phyloP scores from a whole-genome alignment of 1,284 basidiomycete genomes.

The Boletus semigastroideus region DNA sequence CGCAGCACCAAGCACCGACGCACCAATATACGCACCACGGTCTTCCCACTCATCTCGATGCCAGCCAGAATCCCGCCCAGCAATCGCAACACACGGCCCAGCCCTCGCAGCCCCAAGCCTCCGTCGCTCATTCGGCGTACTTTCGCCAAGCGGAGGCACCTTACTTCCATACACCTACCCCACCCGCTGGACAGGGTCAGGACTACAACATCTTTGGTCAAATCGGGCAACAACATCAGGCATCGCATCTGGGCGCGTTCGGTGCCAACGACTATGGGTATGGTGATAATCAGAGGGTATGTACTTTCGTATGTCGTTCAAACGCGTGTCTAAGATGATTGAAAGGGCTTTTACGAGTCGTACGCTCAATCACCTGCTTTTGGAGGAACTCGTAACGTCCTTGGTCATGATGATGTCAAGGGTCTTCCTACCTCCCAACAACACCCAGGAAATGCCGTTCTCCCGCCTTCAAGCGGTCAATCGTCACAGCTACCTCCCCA shows the following conservation, averaged over 20 bases:
- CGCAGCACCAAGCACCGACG: slow-evolving; percentile 42
- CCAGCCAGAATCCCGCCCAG: slow-evolving; percentile 43
- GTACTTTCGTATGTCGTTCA: slow-evolving; percentile 4
- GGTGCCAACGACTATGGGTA: slow-evolving; percentile 64
- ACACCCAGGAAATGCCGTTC: slow-evolving; percentile 45
- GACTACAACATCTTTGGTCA: slow-evolving; percentile 72
- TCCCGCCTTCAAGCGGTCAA: slow-evolving; percentile 53
- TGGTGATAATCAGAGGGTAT: slow-evolving; percentile 60
- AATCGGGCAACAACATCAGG: slow-evolving; percentile 51
- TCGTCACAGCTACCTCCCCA: slow-evolving; percentile 54
- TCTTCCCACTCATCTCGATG: slow-evolving; percentile 61
- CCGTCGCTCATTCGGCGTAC: slow-evolving; percentile 44
- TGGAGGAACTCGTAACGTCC: slow-evolving; percentile 55
- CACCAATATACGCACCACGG: slow-evolving; percentile 65
- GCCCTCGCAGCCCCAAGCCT: slow-evolving; percentile 33
- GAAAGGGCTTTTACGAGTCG: slow-evolving; percentile 68
- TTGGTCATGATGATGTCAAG: slow-evolving; percentile 73
- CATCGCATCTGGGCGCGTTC: slow-evolving; percentile 60
- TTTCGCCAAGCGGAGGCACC: slow-evolving; percentile 67
- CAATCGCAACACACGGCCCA: slow-evolving; percentile 36
- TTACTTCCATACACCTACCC: slow-evolving; percentile 75
- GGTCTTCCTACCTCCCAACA: slow-evolving; percentile 59
- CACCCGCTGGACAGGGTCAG: slow-evolving; percentile 64
- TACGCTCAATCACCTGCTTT: slow-evolving; percentile 63
- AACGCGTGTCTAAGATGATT: slow-evolving; percentile 16